These are phyloP conservation scores for Nicotiana rustica DNA, from an alignment of 305 asterid species.

Conservation along the genomic window DNA sequence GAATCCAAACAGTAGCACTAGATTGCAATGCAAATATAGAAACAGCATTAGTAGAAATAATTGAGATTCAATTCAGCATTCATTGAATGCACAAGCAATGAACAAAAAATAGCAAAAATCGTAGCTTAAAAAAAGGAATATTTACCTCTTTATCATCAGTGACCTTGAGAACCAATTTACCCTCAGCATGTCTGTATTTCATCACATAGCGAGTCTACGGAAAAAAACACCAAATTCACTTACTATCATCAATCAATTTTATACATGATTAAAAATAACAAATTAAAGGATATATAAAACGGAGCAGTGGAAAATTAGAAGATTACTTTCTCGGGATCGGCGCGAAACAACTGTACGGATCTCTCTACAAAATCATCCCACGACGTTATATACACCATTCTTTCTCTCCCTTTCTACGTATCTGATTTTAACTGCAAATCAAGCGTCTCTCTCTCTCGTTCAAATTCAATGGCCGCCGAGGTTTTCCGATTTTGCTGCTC, in stretches of 20 bases:
- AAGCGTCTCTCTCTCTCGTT: background rate
- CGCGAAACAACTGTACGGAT: constrained; percentile 75
- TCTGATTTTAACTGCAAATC: background rate
- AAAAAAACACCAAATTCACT: constrained; percentile 29
- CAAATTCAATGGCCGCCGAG: background rate
- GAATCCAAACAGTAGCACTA: background rate
- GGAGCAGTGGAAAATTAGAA: background rate
- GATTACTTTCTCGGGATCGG: constrained; percentile 81
- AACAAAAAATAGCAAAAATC: constrained; percentile 2
- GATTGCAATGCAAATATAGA: background rate
- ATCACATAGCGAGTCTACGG: constrained; percentile 81
- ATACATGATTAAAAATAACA: background rate
- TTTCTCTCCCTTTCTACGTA: background rate
- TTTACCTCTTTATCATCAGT: constrained; percentile 83
- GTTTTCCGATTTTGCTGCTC: background rate
- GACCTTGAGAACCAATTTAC: constrained; percentile 91
- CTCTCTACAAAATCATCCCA: constrained; percentile 94
- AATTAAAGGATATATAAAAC: background rate
- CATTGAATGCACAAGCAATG: background rate
- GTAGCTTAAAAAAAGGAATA: too few species aligned
- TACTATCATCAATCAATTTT: constrained; percentile 1
- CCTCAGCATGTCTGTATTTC: constrained; percentile 93
- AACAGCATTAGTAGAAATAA: background rate
- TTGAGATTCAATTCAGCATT: background rate
- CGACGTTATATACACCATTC: constrained; percentile 83